A percentile compares a stretch with the other conserved stretches of the same genome.
Conservation (phyloP, 1,284 basidiomycete species). For the Cystobasidium pallidum region DNA sequence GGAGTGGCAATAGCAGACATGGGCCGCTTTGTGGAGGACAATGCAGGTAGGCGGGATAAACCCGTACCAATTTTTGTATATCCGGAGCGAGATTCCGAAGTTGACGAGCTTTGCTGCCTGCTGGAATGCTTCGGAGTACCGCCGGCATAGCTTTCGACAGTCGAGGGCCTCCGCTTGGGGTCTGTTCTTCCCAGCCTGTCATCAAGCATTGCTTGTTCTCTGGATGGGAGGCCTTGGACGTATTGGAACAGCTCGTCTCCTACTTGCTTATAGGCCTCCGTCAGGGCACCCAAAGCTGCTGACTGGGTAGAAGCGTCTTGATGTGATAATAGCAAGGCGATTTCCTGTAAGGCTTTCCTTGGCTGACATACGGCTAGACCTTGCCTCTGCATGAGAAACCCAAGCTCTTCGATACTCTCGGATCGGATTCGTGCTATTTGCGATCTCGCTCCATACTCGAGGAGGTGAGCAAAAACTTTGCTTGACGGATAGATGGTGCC, state of each 20-base stretch:
- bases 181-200: conserved; percentile 78
- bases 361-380: conserved; percentile 79
- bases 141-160: not conserved
- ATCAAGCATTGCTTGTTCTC: conserved; percentile 88
- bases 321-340: conserved; percentile 82
- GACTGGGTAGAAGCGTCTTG: conserved; percentile 84
- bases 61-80: not conserved
- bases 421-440: conserved; percentile 90
- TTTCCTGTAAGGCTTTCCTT: conserved; percentile 72
- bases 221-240: conserved; percentile 74
- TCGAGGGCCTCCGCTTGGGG: not conserved
- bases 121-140: not conserved
- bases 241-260: conserved; percentile 84
- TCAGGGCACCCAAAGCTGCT: conserved; percentile 74
- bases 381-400: conserved; percentile 73
- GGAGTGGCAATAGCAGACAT: not conserved
- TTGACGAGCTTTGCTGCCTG: conserved; percentile 9
- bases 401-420: conserved; percentile 80
- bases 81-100: not conserved
- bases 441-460: conserved; percentile 81
- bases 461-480: conserved; percentile 79
- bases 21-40: not conserved
- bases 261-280: conserved; percentile 80
- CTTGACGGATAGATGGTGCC: conserved; percentile 78
- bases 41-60: not conserved